Base-by-base conservation (phyloP, 352 stramenopile genomes). In the Phytophthora ohioensis region DNA sequence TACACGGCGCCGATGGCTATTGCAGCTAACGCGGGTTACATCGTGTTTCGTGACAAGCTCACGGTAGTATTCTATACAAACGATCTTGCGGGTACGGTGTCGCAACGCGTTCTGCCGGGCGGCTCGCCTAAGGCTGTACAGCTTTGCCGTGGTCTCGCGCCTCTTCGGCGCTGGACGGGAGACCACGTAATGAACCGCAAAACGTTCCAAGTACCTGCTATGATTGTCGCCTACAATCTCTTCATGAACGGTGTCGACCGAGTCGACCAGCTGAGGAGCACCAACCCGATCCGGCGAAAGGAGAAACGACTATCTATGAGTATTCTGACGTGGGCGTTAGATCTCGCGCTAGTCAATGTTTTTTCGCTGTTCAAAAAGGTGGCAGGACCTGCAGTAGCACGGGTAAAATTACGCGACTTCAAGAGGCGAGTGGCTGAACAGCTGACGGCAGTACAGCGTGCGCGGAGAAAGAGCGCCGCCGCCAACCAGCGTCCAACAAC, bases 21-120 rank as follows among this genome's bases (percentile, higher is more conserved):
- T 35, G 58, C 47, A 4, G 8, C 9, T 5, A 67, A 57, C 4
- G 58, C 47, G 8, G 47, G 58, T 35, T 59, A 59, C 32, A 36
- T 58, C 17, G 38, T 54, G 17, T 58, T 59, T 38, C 47, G 32
- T 3, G 48, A 67, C 21, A 58, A 58, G 39, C 7, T 15, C 3
- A 59, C 49, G 4, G 59, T 67, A 0, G 27, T 67, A 5, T 67
- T 67, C 30, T 67, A 67, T 17, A 53, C 59, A 13, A 67, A 67
- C 17, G 41, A 67, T 30, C 32, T 60, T 3, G 59, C 59, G 10
- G 59, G 48, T 11, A 67, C 59, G 3, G 48, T 49, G 15, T 67
- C 59, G 31, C 48, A 58, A 15, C 38, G 39, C 2, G 13, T 59
- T 11, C 59, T 59, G 4, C 13, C 9, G 0, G 27, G 39, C 11